Evolutionary conservation across 129 eudicot genomes (phyloP).

Genomic region (Ambrosia trifida): DNA sequence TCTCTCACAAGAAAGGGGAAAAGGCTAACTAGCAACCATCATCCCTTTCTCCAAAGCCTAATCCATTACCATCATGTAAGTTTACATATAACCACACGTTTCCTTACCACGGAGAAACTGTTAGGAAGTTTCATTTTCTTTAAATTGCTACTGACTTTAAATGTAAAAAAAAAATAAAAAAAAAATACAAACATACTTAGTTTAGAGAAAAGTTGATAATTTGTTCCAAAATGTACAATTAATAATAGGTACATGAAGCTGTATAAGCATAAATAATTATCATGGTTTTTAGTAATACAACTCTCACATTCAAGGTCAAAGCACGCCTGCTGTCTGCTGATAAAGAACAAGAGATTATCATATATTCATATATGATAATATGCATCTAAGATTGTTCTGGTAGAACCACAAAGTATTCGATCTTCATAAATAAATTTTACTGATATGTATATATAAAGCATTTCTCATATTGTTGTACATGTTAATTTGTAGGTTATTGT

Average conservation of each 20-base stretch:
- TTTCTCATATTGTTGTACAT: conserved; percentile 6
- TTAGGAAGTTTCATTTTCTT: background rate
- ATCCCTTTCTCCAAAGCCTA: background rate
- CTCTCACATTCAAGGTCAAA: background rate
- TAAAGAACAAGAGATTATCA: conserved; percentile 7
- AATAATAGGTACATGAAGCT: background rate
- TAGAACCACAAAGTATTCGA: background rate
- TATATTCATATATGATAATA: conserved; percentile 18
- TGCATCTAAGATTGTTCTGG: conserved; percentile 11
- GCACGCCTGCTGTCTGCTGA: background rate
- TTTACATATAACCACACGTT: background rate
- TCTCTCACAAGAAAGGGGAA: conserved; percentile 15
- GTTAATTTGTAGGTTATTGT: conserved; percentile 11
- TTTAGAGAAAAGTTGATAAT: background rate
- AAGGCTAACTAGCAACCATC: background rate
- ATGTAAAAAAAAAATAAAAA: background rate
- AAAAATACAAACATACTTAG: background rate
- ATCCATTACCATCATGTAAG: background rate
- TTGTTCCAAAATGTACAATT: background rate
- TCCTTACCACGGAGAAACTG: background rate
- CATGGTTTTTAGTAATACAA: background rate
- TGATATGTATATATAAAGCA: background rate
- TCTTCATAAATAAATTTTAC: background rate
- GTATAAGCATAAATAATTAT: background rate
- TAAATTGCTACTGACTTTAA: background rate